Base-by-base conservation (phyloP, 352 stramenopile species). In the Globisporangium rhizosaccharum region DNA sequence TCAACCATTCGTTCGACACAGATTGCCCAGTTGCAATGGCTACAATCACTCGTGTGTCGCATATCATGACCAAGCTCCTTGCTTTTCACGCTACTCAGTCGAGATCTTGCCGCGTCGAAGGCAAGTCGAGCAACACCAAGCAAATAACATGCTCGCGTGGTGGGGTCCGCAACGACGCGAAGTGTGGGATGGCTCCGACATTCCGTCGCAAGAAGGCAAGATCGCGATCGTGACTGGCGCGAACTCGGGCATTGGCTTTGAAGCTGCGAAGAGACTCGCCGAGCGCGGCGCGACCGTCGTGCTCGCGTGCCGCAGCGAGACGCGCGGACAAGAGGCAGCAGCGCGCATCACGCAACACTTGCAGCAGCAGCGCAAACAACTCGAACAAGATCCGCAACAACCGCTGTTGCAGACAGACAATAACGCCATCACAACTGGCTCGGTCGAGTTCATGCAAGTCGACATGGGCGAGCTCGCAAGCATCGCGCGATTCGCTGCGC, bases 171-270 rank as follows among this genome's bases (percentile, higher is more conserved):
- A 25, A n/a, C 26, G 44, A n/a, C 18, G 23, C 5, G 18, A 45
- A 33, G 45, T 26, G 5, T 71, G 67, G 67, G 60, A 74, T n/a
- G 60, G 14, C 18, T 58, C 61, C 2, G 33, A 44, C 49, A 76
- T 85, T 25, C 42, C 65, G 23, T 69, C 72, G 14, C 65, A 75
- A 56, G 28, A 56, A 11, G 72, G 57, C 36, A 94, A 79, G 30
- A 46, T 95, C 30, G 85, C 70, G 20, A 67, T 96, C 65, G 82
- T 96, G 26, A 96, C 88, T 2, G 88, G 88, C 25, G 70, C 67
- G 53, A 96, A 92, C 64, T 85, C 79, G 15, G 85, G 88, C n/a
- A 85, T 96, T 56, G 87, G 88, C n/a, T 89, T 79, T 49, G 76
- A 87, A 61, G 75, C 78, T 2, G 76, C 87, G 18, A 66, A 67